A percentile compares a stretch with the other conserved stretches of the same genome.
phyloP scores from a whole-genome alignment of 352 stramenopile species.

The Phytopythium ostracodes region DNA sequence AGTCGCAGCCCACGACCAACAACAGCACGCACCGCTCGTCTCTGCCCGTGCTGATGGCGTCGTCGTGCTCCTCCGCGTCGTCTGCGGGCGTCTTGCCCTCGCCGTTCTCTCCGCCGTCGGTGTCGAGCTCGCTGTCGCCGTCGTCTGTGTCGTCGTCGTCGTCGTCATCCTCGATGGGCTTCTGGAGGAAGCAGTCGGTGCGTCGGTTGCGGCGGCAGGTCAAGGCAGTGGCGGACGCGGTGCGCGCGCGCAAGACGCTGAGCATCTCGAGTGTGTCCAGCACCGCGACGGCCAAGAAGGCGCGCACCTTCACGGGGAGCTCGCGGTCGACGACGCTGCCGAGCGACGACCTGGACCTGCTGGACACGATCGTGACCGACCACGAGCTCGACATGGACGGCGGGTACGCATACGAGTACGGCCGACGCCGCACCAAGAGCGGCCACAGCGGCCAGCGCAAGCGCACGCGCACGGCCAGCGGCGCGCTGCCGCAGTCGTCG shows the following conservation, averaged over 20 bases:
- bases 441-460: conserved; percentile 5
- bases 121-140: conserved; percentile 4
- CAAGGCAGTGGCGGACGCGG: conserved; percentile 13
- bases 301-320: conserved; percentile 13
- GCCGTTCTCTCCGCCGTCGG: not conserved
- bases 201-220: conserved; percentile 18
- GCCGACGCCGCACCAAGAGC: conserved; percentile 3
- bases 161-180: conserved; percentile 16
- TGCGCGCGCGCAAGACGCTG: conserved; percentile 7
- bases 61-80: conserved; percentile 12
- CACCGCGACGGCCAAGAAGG: conserved; percentile 8
- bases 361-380: conserved; percentile 28
- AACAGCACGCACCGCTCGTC: conserved; percentile 2
- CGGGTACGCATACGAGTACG: conserved; percentile 5
- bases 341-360: conserved; percentile 34
- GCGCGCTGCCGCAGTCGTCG: not conserved
- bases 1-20: not conserved
- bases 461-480: not conserved
- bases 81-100: conserved; percentile 12
- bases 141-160: conserved; percentile 13
- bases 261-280: conserved; percentile 2
- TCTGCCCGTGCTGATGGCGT: not conserved
- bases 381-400: conserved; percentile 14
- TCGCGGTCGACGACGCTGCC: conserved; percentile 25
- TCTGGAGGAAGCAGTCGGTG: conserved; percentile 27